Base-by-base conservation (phyloP, 768 basidiomycete genomes). In the Pisolithus albus region DNA sequence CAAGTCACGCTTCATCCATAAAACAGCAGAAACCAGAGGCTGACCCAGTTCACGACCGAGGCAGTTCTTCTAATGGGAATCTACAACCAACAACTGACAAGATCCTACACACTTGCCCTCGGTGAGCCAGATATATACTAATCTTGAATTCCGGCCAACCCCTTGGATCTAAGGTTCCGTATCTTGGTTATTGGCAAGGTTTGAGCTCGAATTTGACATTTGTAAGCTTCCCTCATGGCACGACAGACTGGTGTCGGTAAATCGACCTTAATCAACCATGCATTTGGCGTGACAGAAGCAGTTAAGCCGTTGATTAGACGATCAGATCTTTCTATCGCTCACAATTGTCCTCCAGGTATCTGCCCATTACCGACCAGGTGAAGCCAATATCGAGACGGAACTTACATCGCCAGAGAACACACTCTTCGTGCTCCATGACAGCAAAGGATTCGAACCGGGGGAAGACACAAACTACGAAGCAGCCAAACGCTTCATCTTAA, bases 351-450 rank as follows among this genome's bases (percentile, higher is more conserved):
- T 45, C 21, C 19, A 43, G 41, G 16, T 10, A 13, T 10, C 34
- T n/a, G n/a, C 18, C 10, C 18, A 46, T 34, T 18, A 15, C 2
- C 39, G 8, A 11, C 10, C 23, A 15, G 56, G 56, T 7, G 30
- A 52, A 41, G 39, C 50, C 24, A 38, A 56, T 30, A 57, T 57
- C 38, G 30, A 57, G 7, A 40, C 10, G 23, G 56, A 52, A 16
- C 26, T 57, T 15, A 36, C 32, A 7, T 57, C 56, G 3, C 18
- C 18, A 39, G 26, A 46, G 34, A 57, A 57, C 37, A 24, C 16
- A 9, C 37, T 28, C 26, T 52, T 57, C 32, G 47, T 57, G 21
- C 44, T 57, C 13, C 56, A 57, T 38, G 56, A 57, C 43, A 57
- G 56, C 32, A 10, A 28, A 37, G 56, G 56, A 7, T 57, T 57